These are phyloP conservation scores for Arabidopsis lyrata DNA, from an alignment of 441 rosid genomes.

Conservation along the genomic window DNA sequence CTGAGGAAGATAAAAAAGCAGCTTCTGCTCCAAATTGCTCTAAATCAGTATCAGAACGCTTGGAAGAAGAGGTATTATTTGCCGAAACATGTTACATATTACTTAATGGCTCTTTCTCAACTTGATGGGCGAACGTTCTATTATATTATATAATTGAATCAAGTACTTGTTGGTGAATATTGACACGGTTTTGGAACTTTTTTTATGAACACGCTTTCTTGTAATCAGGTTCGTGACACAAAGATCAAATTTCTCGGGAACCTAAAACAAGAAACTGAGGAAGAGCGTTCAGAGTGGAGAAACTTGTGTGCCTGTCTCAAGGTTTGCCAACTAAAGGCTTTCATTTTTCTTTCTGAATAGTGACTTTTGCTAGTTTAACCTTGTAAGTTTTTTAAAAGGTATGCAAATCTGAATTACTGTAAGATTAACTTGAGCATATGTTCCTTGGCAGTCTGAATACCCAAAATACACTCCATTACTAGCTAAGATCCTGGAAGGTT, in stretches of 20 bases:
- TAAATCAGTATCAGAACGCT: slow-evolving; percentile 73
- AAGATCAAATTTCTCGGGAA: slow-evolving; percentile 81
- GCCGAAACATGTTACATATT: slow-evolving; percentile 20
- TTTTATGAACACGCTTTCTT: slow-evolving; percentile 28
- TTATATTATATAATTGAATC: slow-evolving; percentile 5
- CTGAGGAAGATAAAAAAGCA: slow-evolving; percentile 78
- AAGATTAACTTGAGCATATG: slow-evolving; percentile 23
- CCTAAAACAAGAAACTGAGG: slow-evolving; percentile 78
- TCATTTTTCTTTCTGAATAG: slow-evolving; percentile 9
- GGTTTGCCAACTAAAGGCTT: slow-evolving; percentile 51
- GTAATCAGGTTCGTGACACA: slow-evolving; percentile 80
- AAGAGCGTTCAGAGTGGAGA: slow-evolving; percentile 84
- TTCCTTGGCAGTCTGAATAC: slow-evolving; percentile 79
- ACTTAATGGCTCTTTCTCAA: not conserved
- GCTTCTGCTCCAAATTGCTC: slow-evolving; percentile 60
- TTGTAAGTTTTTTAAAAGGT: not conserved
- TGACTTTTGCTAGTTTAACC: slow-evolving; percentile 21
- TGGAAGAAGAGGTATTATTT: slow-evolving; percentile 79
- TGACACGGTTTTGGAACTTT: slow-evolving; percentile 30
- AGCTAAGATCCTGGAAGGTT: slow-evolving; percentile 85
- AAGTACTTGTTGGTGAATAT: slow-evolving; percentile 10
- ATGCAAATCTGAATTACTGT: slow-evolving; percentile 28
- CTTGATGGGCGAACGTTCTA: not conserved
- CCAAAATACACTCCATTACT: slow-evolving; percentile 80
- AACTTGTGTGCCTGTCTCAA: slow-evolving; percentile 70